Conservation (phyloP, 768 basidiomycete genomes). For the Calvatia gigantea region DNA sequence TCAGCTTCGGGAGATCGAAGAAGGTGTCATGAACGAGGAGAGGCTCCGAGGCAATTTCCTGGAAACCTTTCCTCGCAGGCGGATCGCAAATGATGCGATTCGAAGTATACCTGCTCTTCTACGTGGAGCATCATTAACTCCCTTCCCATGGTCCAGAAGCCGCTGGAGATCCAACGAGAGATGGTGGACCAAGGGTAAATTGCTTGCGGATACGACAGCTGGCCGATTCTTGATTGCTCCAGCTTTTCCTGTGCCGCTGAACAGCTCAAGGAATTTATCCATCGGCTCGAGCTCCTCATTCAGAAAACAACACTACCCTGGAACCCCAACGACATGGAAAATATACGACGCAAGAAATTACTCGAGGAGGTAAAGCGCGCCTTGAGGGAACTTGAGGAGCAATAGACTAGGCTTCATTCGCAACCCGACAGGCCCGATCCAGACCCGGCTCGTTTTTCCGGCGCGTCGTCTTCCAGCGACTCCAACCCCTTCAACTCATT, state of each 20-base stretch:
- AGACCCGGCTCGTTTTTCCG: background rate
- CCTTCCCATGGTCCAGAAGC: background rate
- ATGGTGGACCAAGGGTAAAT: conserved; percentile 13
- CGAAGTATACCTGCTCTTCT: background rate
- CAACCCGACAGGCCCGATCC: background rate
- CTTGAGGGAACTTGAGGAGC: background rate
- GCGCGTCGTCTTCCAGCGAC: background rate
- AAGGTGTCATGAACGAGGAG: conserved; percentile 7
- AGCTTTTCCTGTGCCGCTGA: background rate
- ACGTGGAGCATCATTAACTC: conserved; percentile 15
- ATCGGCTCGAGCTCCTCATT: background rate
- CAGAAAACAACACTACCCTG: background rate
- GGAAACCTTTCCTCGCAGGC: conserved; percentile 7
- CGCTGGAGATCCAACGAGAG: conserved; percentile 16
- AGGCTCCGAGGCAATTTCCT: conserved; percentile 8
- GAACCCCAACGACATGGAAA: background rate
- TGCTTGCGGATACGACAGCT: conserved; percentile 9
- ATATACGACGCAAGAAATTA: background rate
- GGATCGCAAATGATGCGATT: conserved; percentile 16
- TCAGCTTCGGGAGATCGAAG: background rate
- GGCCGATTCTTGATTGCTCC: conserved; percentile 10
- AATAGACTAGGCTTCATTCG: background rate
- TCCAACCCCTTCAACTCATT: background rate
- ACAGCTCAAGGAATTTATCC: background rate
- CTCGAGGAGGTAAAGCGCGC: background rate